Percentiles rank a stretch among this genome's conserved stretches.
These are phyloP conservation scores for Pedinophyceae sp. DNA, from an alignment of 139 green algal genomes.

Conservation along the genomic window DNA sequence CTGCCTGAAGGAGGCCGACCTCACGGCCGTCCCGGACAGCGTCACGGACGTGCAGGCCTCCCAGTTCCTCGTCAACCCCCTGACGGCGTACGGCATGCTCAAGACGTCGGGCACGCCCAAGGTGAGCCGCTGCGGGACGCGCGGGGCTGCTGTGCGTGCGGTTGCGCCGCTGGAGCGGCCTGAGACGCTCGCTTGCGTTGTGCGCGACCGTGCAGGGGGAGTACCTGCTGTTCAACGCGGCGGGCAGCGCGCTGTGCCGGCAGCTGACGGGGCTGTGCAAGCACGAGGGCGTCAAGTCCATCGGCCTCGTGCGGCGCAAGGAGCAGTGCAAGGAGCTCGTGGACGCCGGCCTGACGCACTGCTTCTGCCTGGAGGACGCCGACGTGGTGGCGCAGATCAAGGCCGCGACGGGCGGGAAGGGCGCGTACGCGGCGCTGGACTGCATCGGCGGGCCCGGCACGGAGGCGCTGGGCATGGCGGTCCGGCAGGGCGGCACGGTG, in stretches of 20 bases:
- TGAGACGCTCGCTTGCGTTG: too few species aligned
- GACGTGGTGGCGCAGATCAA: not conserved
- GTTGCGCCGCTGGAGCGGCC: too few species aligned
- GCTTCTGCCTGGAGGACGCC: not conserved
- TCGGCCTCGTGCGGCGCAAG: conserved; percentile 11
- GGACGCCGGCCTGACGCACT: not conserved
- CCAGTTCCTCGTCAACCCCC: not conserved
- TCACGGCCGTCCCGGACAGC: not conserved
- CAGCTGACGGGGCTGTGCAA: conserved; percentile 3
- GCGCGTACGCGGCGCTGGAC: not conserved
- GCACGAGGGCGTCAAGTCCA: conserved; percentile 14
- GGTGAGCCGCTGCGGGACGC: not conserved
- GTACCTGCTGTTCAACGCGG: too few species aligned
- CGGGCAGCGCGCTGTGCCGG: not conserved
- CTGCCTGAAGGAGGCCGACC: not conserved
- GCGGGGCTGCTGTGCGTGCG: too few species aligned
- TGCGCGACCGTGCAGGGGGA: too few species aligned
- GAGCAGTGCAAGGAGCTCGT: conserved; percentile 10
- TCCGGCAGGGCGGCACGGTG: not conserved
- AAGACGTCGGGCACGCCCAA: not conserved
- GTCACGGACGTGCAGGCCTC: not conserved
- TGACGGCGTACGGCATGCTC: not conserved
- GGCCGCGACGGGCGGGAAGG: not conserved
- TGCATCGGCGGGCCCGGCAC: not conserved
- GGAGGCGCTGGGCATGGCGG: not conserved